Evolutionary conservation across 73 alveolate genomes (phyloP).

Genomic region (Tetrahymena borealis): DNA sequence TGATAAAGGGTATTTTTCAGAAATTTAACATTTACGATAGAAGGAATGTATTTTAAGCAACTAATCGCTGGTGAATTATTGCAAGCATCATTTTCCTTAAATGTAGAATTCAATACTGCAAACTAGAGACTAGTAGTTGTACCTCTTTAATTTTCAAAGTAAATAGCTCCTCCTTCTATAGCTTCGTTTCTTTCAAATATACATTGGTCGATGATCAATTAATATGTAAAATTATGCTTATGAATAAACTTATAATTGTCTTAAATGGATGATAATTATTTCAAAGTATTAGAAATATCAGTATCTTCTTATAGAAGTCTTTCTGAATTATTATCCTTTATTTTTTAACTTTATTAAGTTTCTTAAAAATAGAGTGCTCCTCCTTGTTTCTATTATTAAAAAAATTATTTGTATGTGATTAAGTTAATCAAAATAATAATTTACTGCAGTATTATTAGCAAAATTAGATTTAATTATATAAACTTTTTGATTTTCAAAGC

Average conservation of each 20-base stretch:
- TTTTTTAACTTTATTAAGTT: background rate
- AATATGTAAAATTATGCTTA: background rate
- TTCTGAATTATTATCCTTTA: background rate
- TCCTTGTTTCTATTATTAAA: background rate
- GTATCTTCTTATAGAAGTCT: background rate
- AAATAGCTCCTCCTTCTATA: background rate
- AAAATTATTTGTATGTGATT: background rate
- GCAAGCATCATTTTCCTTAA: background rate
- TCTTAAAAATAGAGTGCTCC: background rate
- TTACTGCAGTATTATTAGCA: background rate
- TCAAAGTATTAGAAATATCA: background rate
- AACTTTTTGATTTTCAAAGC: background rate
- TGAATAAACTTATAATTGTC: background rate
- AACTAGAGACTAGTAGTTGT: background rate
- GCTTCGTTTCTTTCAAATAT: background rate
- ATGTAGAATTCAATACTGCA: background rate
- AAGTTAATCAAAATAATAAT: background rate
- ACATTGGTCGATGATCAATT: background rate
- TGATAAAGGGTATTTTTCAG: background rate
- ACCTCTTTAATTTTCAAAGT: background rate
- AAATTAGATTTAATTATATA: background rate
- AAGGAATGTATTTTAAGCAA: background rate
- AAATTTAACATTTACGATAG: background rate
- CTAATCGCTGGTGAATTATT: background rate
- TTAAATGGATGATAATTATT: background rate